Evolutionary conservation across 306 rosid genomes (phyloP).

Genomic region (Fragaria iinumae): DNA sequence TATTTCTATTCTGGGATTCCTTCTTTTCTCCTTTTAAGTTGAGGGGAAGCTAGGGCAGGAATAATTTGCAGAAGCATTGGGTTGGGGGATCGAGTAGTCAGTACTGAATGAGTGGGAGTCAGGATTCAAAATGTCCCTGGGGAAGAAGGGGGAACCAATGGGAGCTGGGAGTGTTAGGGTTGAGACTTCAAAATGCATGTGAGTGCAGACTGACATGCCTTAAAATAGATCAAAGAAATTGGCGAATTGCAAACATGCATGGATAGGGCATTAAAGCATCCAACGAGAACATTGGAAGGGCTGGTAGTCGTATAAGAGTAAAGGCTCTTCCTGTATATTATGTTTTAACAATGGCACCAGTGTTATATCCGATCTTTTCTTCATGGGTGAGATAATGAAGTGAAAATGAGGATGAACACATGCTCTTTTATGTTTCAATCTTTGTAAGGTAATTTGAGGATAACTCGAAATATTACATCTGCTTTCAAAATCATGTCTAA

Average conservation of each 20-base stretch:
- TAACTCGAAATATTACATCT: too few relatives aligned
- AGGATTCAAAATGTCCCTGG: not conserved
- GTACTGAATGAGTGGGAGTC: not conserved
- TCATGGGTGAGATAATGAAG: not conserved
- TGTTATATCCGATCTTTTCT: not conserved
- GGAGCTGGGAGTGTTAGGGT: constrained; percentile 1
- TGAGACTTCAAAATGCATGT: not conserved
- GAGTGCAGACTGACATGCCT: not conserved
- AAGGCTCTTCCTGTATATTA: not conserved
- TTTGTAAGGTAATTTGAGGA: not conserved
- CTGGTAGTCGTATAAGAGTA: not conserved
- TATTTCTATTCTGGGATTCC: not conserved
- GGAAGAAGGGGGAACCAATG: not conserved
- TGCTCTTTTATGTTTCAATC: not conserved
- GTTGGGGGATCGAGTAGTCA: not conserved
- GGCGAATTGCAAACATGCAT: not conserved
- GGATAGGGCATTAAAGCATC: not conserved
- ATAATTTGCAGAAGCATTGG: not conserved
- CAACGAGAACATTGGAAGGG: not conserved
- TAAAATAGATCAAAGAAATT: not conserved
- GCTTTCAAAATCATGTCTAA: too few relatives aligned
- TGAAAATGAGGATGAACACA: not conserved
- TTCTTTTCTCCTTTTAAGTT: not conserved
- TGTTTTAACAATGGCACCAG: not conserved
- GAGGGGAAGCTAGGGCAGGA: constrained; percentile 1